These are phyloP conservation scores for Gynostemma pentaphyllum DNA, from an alignment of 306 rosid species.

Conservation along the genomic window DNA sequence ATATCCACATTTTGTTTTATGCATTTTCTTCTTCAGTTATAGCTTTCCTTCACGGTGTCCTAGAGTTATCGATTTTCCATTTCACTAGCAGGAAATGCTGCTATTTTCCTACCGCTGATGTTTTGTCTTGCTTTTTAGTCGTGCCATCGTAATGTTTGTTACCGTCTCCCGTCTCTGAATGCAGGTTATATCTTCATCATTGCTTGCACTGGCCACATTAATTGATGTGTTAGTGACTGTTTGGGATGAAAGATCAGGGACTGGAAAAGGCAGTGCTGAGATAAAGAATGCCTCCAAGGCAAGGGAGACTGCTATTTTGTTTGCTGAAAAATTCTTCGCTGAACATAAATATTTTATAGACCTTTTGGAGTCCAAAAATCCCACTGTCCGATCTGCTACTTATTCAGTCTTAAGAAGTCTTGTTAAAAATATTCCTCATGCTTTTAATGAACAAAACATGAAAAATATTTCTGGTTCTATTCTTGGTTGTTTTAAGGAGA, in stretches of 20 bases:
- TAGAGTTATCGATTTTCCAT: neutral
- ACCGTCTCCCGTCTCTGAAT: constrained; percentile 16
- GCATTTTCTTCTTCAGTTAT: neutral
- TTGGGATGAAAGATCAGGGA: constrained; percentile 30
- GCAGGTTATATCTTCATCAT: constrained; percentile 84
- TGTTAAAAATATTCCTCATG: constrained; percentile 63
- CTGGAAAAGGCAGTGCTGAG: constrained; percentile 43
- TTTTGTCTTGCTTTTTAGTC: constrained; percentile 6
- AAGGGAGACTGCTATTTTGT: constrained; percentile 54
- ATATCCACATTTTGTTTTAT: neutral
- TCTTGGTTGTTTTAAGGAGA: constrained; percentile 89
- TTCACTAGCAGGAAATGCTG: neutral
- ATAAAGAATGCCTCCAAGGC: constrained; percentile 73
- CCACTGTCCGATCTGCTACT: constrained; percentile 75
- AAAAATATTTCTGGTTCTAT: constrained; percentile 52
- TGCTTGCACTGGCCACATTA: constrained; percentile 83
- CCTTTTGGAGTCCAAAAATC: constrained; percentile 58
- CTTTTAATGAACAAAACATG: constrained; percentile 57
- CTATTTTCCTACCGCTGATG: neutral
- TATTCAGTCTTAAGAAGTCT: constrained; percentile 62
- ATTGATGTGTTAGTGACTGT: constrained; percentile 55
- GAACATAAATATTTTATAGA: constrained; percentile 60
- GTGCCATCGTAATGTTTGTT: neutral
- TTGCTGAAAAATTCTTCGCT: constrained; percentile 61
- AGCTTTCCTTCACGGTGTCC: neutral